These are phyloP conservation scores for Spergularia azorica DNA, from an alignment of 179 eudicot genomes.

Conservation along the genomic window DNA sequence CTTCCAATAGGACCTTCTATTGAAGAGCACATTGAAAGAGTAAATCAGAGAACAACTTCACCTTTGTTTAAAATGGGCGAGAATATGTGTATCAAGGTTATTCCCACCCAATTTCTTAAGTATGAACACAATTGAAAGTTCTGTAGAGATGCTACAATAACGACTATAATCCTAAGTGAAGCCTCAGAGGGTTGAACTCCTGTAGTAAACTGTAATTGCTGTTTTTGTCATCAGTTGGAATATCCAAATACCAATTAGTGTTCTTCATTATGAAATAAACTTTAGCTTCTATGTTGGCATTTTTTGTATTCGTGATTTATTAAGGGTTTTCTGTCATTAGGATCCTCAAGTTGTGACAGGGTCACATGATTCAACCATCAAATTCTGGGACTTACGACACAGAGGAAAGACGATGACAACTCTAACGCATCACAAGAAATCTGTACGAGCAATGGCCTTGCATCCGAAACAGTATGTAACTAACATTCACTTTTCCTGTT, in stretches of 20 bases:
- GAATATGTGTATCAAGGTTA: too few species aligned
- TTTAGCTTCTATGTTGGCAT: background rate
- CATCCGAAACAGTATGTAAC: conserved; percentile 88
- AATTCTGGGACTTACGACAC: conserved; percentile 91
- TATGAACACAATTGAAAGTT: too few species aligned
- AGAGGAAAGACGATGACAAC: conserved; percentile 96
- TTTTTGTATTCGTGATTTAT: conserved; percentile 21
- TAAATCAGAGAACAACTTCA: too few species aligned
- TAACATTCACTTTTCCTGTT: background rate
- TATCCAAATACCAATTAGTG: background rate
- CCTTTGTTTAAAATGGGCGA: too few species aligned
- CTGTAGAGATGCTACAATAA: background rate
- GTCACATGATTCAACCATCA: conserved; percentile 92
- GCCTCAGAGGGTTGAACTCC: background rate
- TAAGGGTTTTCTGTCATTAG: conserved; percentile 42
- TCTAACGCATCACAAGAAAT: conserved; percentile 93
- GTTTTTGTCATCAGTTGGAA: background rate
- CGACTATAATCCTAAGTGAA: background rate
- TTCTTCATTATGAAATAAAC: background rate
- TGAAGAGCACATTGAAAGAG: too few species aligned
- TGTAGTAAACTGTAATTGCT: background rate
- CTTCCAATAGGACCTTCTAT: too few species aligned
- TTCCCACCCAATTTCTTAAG: too few species aligned
- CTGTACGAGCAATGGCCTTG: conserved; percentile 93
- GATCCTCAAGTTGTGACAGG: conserved; percentile 99